These are phyloP conservation scores for Anethum foeniculum DNA, from an alignment of 140 eudicot genomes.

Conservation along the genomic window DNA sequence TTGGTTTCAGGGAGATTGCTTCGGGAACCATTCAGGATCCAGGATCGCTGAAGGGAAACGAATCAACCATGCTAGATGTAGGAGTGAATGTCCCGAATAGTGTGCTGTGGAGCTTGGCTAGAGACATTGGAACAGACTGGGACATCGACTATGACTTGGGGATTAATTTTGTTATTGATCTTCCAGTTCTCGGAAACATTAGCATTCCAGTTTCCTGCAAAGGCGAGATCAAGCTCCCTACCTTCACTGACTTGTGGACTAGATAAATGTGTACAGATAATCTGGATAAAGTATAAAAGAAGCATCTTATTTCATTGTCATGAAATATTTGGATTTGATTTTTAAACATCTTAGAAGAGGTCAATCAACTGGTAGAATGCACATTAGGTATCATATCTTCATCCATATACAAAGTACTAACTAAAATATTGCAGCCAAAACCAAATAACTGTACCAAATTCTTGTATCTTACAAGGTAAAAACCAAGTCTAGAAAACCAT, in stretches of 20 bases:
- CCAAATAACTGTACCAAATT: neutral
- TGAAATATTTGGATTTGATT: neutral
- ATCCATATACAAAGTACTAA: neutral
- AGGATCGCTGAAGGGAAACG: constrained; percentile 64
- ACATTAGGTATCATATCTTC: neutral
- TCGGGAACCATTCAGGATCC: constrained; percentile 77
- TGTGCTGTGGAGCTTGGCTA: constrained; percentile 50
- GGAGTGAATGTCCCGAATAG: constrained; percentile 62
- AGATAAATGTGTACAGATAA: neutral
- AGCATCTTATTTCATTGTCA: too few species aligned
- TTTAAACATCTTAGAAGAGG: neutral
- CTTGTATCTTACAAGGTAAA: neutral
- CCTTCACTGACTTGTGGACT: constrained; percentile 38
- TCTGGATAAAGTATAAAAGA: neutral
- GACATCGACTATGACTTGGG: constrained; percentile 69
- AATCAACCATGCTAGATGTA: constrained; percentile 51
- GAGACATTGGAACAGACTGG: constrained; percentile 75
- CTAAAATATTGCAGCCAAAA: neutral
- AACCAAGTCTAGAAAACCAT: neutral
- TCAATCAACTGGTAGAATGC: neutral
- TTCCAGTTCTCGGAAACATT: constrained; percentile 61
- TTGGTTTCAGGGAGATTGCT: constrained; percentile 50
- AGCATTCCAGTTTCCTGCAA: constrained; percentile 49
- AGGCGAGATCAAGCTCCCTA: constrained; percentile 84
- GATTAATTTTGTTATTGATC: constrained; percentile 47